Evolutionary conservation across 2,329 filamentous ascomycete species (phyloP).

Genomic region (Chrysoporthe austroafricana): DNA sequence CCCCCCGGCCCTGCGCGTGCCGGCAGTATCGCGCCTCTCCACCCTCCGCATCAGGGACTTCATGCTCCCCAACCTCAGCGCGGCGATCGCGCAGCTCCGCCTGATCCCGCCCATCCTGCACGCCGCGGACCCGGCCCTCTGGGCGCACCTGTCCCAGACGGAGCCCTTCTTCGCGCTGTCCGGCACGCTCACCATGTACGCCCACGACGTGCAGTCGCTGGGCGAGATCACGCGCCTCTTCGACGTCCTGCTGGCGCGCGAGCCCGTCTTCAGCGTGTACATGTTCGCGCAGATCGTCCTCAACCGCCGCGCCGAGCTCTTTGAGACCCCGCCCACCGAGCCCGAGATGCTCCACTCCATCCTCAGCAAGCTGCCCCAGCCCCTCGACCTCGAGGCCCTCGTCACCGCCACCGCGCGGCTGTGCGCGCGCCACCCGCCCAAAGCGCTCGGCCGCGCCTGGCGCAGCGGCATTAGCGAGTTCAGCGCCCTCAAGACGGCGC

Average conservation of each 20-base stretch:
- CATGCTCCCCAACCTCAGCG: conserved; percentile 87
- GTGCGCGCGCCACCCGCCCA: conserved; percentile 70
- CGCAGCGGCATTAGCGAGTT: conserved; percentile 71
- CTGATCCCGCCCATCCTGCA: conserved; percentile 83
- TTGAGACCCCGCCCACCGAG: conserved; percentile 80
- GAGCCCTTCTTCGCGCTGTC: conserved; percentile 92
- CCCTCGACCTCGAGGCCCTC: conserved; percentile 78
- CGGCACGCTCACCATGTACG: conserved; percentile 94
- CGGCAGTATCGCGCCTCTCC: conserved; percentile 78
- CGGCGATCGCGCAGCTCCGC: conserved; percentile 82
- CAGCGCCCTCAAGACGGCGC: conserved; percentile 86
- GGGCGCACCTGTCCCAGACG: conserved; percentile 73
- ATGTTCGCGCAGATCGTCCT: conserved; percentile 89
- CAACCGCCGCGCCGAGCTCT: conserved; percentile 78
- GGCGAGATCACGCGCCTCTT: conserved; percentile 87
- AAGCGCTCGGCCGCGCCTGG: conserved; percentile 64
- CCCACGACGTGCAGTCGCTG: conserved; percentile 92
- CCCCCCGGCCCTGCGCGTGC: conserved; percentile 60
- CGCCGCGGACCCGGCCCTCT: conserved; percentile 72
- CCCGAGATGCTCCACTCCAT: conserved; percentile 91
- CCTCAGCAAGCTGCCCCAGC: conserved; percentile 82
- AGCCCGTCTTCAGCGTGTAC: conserved; percentile 89
- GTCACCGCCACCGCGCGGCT: conserved; percentile 69
- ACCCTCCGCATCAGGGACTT: conserved; percentile 93
- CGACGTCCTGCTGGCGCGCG: conserved; percentile 84